These are phyloP conservation scores for Suillus weaverae DNA, from an alignment of 768 basidiomycete species.

Conservation along the genomic window DNA sequence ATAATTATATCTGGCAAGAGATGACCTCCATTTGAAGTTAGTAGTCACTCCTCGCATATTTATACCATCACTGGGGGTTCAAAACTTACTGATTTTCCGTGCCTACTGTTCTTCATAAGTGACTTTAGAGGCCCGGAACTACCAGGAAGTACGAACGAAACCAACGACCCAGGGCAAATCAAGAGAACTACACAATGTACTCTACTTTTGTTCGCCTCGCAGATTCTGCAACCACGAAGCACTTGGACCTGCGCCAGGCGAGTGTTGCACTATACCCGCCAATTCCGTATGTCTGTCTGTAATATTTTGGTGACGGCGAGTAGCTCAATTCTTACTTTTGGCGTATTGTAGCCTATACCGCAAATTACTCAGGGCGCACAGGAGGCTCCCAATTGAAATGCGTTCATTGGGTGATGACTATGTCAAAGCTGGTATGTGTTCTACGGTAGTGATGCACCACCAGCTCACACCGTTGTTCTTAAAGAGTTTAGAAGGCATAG, in stretches of 20 bases:
- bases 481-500: constrained; percentile 89
- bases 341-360: constrained; percentile 66
- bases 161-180: not conserved
- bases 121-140: not conserved
- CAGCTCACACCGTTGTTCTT: constrained; percentile 6
- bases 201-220: constrained; percentile 21
- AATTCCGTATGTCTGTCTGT: constrained; percentile 58
- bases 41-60: not conserved
- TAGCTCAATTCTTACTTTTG: not conserved
- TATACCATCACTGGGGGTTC: not conserved
- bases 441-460: not conserved
- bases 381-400: constrained; percentile 72
- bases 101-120: not conserved
- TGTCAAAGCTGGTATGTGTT: constrained; percentile 65
- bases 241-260: constrained; percentile 59
- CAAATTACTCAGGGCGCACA: constrained; percentile 77
- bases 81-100: not conserved
- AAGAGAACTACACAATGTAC: not conserved
- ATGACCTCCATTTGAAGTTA: not conserved
- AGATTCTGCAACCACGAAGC: constrained; percentile 51
- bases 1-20: too few species aligned
- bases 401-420: constrained; percentile 83
- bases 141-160: not conserved
- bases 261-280: constrained; percentile 78
- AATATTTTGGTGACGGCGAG: constrained; percentile 1